Base-by-base conservation (phyloP, 495 filamentous ascomycete genomes). In the Cenococcum geophilum region DNA sequence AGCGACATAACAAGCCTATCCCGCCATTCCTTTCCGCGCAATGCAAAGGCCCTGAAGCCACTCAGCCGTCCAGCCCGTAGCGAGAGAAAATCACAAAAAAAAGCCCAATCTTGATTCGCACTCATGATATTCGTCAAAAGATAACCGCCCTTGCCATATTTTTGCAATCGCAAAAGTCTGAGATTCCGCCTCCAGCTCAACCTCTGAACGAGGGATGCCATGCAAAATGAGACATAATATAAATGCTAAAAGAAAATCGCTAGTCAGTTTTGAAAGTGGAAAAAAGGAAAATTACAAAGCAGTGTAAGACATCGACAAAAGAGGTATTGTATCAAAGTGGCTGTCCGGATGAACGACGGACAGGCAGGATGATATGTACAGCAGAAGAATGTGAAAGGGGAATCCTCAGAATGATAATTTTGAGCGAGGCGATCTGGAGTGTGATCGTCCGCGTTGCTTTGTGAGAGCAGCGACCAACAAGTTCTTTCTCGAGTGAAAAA, bases 391-490 rank as follows among this genome's bases (percentile, higher is more conserved):
- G 23, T 25, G 23, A 32, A 52, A 27, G 20, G 22, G 23, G 4
- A 12, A 8, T 22, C 8, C 16, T 25, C 21, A 16, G 25, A 25
- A 52, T 9, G 16, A 52, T 16, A 51, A 32, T 16, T 23, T 52
- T 16, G 11, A 45, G 14, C 18, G 40, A 14, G 18, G 40, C 40
- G n/a, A 16, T 18, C 12, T 4, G 11, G 18, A 18, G 1, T 18
- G 11, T 16, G 40, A 16, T 18, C 4, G 18, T 14, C 18, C 40
- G 14, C 12, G 3, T 16, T 45, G 40, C 11, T 18, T 14, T 20
- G n/a, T 53, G 59, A 65, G 65, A 63, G 54, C 55, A 68, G 62
- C 66, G 66, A 68, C 66, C 66, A 65, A 64, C 58, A 62, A 57
- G 58, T 32, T 23, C 58, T 37, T 35, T 21, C 40, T 25, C 21